Conservation (phyloP, 2,329 filamentous ascomycete genomes). For the Fusarium sp. region DNA sequence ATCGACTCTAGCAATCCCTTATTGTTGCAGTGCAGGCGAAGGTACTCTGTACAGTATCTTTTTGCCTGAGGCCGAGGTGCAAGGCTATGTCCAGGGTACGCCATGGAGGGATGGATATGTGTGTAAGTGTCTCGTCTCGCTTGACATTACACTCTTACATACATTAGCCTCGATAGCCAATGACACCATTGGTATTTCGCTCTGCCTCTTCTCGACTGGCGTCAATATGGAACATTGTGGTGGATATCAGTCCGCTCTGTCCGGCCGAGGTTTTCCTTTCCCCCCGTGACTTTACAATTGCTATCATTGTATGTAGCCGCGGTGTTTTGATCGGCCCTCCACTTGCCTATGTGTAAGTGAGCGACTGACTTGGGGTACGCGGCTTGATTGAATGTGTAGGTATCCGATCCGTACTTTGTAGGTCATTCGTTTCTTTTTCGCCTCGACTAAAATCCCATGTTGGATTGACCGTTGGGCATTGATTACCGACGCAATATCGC, state of each 20-base stretch:
- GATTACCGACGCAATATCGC: slow-evolving; percentile 24
- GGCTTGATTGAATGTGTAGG: not conserved
- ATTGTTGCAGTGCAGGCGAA: not conserved
- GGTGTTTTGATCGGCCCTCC: slow-evolving; percentile 15
- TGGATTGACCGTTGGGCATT: slow-evolving; percentile 11
- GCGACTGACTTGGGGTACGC: not conserved
- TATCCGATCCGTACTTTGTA: not conserved
- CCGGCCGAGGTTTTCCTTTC: slow-evolving; percentile 22
- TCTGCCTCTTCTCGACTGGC: not conserved
- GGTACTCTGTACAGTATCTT: not conserved
- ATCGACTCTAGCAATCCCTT: slow-evolving; percentile 22
- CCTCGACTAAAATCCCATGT: not conserved
- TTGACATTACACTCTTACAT: slow-evolving; percentile 14
- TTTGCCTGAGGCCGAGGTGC: slow-evolving; percentile 28
- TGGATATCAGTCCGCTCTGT: slow-evolving; percentile 24
- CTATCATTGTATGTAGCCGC: slow-evolving; percentile 4
- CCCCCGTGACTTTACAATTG: slow-evolving; percentile 11
- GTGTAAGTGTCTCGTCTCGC: slow-evolving; percentile 30
- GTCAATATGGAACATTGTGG: not conserved
- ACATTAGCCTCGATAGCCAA: slow-evolving; percentile 24
- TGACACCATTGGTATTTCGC: slow-evolving; percentile 15
- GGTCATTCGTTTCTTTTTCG: slow-evolving; percentile 1
- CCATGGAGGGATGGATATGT: slow-evolving; percentile 3
- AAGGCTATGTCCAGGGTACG: not conserved
- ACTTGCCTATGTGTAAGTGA: slow-evolving; percentile 27